Conservation (phyloP, 305 asterid genomes). For the Ilex paraguariensis region DNA sequence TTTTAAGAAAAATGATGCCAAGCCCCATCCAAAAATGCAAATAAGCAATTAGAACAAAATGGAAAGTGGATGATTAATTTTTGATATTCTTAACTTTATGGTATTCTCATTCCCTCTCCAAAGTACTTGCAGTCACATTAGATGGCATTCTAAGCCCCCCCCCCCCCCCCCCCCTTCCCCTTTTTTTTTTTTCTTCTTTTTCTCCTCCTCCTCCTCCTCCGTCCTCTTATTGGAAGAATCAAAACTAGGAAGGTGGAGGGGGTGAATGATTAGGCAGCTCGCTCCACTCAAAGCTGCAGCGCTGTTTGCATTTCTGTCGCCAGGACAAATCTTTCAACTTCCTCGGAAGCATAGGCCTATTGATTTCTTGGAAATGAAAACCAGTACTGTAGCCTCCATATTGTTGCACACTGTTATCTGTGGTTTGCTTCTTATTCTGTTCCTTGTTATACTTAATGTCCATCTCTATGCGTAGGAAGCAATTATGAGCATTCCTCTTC, state of each 20-base stretch:
- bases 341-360: slow-evolving; percentile 65
- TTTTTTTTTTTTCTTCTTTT: too few relatives aligned
- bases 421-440: slow-evolving; percentile 74
- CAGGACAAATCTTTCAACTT: slow-evolving; percentile 70
- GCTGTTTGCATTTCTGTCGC: slow-evolving; percentile 63
- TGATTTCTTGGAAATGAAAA: slow-evolving; percentile 78
- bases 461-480: slow-evolving; percentile 52
- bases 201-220: too few relatives aligned
- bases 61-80: not conserved
- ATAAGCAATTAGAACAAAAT: not conserved
- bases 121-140: too few relatives aligned
- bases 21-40: not conserved
- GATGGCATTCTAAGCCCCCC: too few relatives aligned
- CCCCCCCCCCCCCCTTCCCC: too few relatives aligned
- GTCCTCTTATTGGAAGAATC: too few relatives aligned
- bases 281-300: slow-evolving; percentile 69
- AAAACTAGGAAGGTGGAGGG: too few relatives aligned
- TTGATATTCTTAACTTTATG: not conserved
- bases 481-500: too few relatives aligned
- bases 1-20: too few relatives aligned
- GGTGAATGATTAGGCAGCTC: slow-evolving; percentile 59
- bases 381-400: slow-evolving; percentile 48
- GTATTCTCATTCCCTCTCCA: not conserved
- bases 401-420: slow-evolving; percentile 56
- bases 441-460: slow-evolving; percentile 60